Conservation (phyloP, 169 alveolate species). For the Plasmodium billcollinsi region DNA sequence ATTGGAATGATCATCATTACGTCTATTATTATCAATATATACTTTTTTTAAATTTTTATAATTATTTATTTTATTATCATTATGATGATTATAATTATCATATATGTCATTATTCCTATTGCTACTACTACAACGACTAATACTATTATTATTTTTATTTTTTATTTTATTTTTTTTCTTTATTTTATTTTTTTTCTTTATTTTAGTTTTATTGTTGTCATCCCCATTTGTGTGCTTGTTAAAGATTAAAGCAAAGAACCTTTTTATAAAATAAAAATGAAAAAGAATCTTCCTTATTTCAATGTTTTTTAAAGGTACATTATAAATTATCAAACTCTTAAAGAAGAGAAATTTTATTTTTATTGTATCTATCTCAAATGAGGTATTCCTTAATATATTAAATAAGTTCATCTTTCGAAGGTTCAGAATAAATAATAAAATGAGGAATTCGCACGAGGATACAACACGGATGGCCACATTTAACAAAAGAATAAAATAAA, state of each 20-base stretch:
- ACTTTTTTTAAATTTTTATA: no score
- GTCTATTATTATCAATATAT: no score
- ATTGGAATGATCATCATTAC: no score
- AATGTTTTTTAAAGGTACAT: conserved; percentile 44
- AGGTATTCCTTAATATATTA: conserved; percentile 34
- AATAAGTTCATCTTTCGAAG: conserved; percentile 43
- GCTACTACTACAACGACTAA: no score
- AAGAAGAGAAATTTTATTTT: conserved; percentile 12
- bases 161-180: conserved; percentile 8
- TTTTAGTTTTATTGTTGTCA: background rate
- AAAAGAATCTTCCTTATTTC: conserved; percentile 26
- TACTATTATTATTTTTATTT: background rate
- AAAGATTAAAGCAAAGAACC: conserved; percentile 8
- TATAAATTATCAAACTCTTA: conserved; percentile 17
- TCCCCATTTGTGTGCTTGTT: background rate
- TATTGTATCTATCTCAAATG: conserved; percentile 16
- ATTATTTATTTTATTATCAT: no score
- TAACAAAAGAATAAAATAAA: no score
- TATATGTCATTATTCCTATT: no score
- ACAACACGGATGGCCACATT: no score
- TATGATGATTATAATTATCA: no score
- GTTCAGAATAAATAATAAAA: no score
- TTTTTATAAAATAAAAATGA: conserved; percentile 24
- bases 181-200: background rate
- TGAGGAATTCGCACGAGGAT: no score